phyloP scores from a whole-genome alignment of 305 asterid genomes.

The Salvia sclarea region DNA sequence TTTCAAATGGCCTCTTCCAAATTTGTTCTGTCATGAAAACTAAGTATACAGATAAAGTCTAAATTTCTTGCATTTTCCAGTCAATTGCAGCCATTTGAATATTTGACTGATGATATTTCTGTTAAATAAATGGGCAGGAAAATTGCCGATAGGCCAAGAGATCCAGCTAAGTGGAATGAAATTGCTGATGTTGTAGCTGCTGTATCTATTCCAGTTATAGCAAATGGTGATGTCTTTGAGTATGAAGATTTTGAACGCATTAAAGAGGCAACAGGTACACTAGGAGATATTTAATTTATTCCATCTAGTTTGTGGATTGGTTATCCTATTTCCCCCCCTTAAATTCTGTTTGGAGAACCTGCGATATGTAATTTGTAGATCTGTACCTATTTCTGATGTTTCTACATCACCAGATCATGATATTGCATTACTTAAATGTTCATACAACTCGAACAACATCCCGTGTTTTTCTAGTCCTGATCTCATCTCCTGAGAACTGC shows the following conservation, averaged over 20 bases:
- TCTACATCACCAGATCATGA: not conserved
- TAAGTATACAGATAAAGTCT: not conserved
- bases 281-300: slow-evolving; percentile 9
- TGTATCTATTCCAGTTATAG: slow-evolving; percentile 84
- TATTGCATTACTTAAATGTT: not conserved
- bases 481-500: slow-evolving; percentile 20
- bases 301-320: not conserved
- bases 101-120: slow-evolving; percentile 12
- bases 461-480: slow-evolving; percentile 14
- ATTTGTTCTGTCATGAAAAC: not conserved
- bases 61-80: slow-evolving; percentile 2
- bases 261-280: slow-evolving; percentile 71
- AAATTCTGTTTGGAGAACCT: not conserved
- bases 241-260: slow-evolving; percentile 77
- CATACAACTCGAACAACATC: not conserved
- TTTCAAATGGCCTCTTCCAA: slow-evolving; percentile 20
- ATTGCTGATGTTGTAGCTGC: slow-evolving; percentile 87
- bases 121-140: slow-evolving; percentile 45
- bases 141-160: slow-evolving; percentile 94
- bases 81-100: slow-evolving; percentile 9
- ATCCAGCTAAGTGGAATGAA: slow-evolving; percentile 90
- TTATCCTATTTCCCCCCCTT: not conserved
- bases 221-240: slow-evolving; percentile 89
- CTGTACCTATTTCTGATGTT: slow-evolving; percentile 6
- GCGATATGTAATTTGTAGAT: slow-evolving; percentile 7